Conservation (phyloP, 306 rosid genomes). For the Pachyrhizus erosus region DNA sequence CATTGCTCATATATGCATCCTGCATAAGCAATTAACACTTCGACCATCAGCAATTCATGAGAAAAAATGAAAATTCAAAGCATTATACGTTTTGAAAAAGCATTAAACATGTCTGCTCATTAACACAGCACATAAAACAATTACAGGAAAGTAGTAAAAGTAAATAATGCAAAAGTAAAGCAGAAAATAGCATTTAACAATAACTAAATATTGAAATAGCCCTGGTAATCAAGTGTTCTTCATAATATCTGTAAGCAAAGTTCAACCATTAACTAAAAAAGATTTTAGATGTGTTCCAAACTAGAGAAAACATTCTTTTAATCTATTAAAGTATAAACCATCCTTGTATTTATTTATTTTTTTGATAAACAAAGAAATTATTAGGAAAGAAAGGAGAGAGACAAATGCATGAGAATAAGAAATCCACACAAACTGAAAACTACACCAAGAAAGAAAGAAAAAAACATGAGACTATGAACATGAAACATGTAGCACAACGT, state of each 20-base stretch:
- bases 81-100: slow-evolving; percentile 35
- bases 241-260: neutral
- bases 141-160: slow-evolving; percentile 26
- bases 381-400: neutral
- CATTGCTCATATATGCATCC: slow-evolving; percentile 58
- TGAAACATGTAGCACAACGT: neutral
- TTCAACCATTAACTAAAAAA: slow-evolving; percentile 6
- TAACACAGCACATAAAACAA: slow-evolving; percentile 10
- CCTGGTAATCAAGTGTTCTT: slow-evolving; percentile 11
- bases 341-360: neutral
- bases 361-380: neutral
- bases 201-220: slow-evolving; percentile 22
- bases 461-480: neutral
- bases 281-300: neutral
- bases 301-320: slow-evolving; percentile 3
- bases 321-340: neutral
- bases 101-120: slow-evolving; percentile 10
- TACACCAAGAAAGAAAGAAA: neutral
- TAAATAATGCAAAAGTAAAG: neutral
- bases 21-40: slow-evolving; percentile 44
- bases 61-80: slow-evolving; percentile 31
- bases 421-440: slow-evolving; percentile 3
- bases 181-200: neutral
- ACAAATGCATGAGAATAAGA: neutral
- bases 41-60: slow-evolving; percentile 44